A percentile compares a stretch with the other conserved stretches of the same genome.
Conservation (phyloP, 306 rosid species). For the Cicer arietinum region DNA sequence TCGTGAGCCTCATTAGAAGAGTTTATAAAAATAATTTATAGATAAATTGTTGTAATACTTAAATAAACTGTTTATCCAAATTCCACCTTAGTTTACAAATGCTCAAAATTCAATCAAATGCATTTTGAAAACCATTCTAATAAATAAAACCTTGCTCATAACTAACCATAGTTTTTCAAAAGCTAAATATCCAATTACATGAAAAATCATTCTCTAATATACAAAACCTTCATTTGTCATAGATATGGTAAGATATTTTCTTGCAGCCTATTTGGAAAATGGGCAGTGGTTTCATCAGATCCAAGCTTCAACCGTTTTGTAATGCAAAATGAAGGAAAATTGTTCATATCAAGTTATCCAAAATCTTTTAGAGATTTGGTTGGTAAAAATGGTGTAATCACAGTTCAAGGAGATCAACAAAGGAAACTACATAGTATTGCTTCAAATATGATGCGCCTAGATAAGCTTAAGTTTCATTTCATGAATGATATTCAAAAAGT, state of each 20-base stretch:
- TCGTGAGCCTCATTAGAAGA: too few species aligned
- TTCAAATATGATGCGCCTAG: slow-evolving; percentile 80
- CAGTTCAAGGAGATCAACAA: slow-evolving; percentile 92
- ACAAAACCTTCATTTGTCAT: slow-evolving; percentile 25
- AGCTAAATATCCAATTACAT: too few species aligned
- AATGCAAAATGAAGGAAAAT: slow-evolving; percentile 89
- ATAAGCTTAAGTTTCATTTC: slow-evolving; percentile 72
- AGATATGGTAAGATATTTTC: slow-evolving; percentile 93
- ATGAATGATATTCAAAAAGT: slow-evolving; percentile 76
- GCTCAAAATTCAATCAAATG: slow-evolving; percentile 9
- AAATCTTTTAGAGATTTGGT: slow-evolving; percentile 94
- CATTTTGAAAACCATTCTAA: slow-evolving; percentile 36
- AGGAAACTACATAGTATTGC: slow-evolving; percentile 87
- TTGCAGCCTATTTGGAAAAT: slow-evolving; percentile 80
- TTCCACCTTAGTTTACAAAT: background rate
- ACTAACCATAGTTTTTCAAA: too few species aligned
- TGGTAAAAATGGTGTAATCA: slow-evolving; percentile 89
- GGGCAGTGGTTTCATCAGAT: slow-evolving; percentile 91
- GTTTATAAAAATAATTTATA: background rate
- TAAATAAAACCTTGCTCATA: too few species aligned
- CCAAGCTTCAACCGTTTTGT: slow-evolving; percentile 81
- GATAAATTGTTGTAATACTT: too few species aligned
- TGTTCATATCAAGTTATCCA: slow-evolving; percentile 82
- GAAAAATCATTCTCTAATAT: too few species aligned
- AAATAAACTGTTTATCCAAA: too few species aligned